Evolutionary conservation across 106 monocot genomes (phyloP), one percentile per base, ranked within the genome.

Genomic region (Acorus calamus): DNA sequence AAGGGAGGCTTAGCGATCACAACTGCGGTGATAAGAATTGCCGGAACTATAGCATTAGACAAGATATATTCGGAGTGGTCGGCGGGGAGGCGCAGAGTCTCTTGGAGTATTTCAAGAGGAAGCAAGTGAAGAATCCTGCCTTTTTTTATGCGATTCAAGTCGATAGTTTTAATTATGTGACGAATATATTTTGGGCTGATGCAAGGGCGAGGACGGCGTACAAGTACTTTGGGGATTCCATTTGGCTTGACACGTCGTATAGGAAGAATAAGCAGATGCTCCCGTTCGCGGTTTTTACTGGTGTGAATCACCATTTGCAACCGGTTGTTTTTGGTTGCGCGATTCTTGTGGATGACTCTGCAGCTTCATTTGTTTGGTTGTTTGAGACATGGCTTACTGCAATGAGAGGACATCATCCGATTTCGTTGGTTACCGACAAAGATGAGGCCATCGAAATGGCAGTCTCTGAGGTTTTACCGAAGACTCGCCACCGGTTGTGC

Each of bases 221-320:
- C 48, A 52, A 60, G 44, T 49, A 71, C 51, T 77, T 77, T 71
- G 77, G 77, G 13, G 71, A 71, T 56, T 55, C 50, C 44, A 45
- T 77, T 14, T 44, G 49, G 4, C 52, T 77, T 52, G 77, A 77
- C 55, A 77, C 71, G 10, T 56, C 71, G 14, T 77, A 71, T 46
- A 62, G 45, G 60, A 67, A 62, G 46, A 72, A 61, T 56, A 71
- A 62, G 50, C 42, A 62, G 13, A 71, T 71, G 71, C 50, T 67
- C 13, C 66, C 71, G 2, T 67, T 77, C 55, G 62, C 45, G 0
- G 9, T 42, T 5, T 77, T 77, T 50, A 47, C 61, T 10, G 77
- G 71, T 10, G 47, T 54, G 4, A 76, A 70, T 13, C 76, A 76
- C 50, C 76, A 76, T 14, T 14, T 69, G 51, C 76, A 70, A 47